Conservation (phyloP, 352 stramenopile species). For the Phytopythium mirpurense region DNA sequence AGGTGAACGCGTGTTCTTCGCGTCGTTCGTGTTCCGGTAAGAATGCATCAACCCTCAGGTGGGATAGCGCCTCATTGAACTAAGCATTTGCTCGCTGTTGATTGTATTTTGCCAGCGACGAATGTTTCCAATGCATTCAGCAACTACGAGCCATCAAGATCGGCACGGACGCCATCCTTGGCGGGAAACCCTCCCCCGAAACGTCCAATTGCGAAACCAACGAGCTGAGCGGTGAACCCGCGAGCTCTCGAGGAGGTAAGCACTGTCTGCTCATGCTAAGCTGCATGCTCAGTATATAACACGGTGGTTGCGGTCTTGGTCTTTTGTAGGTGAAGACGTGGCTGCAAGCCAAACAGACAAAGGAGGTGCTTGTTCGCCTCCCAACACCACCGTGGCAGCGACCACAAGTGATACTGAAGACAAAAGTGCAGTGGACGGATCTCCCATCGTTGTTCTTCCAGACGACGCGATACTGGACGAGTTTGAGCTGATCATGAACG, state of each 20-base stretch:
- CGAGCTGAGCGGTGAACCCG: not conserved
- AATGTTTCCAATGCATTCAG: conserved; percentile 77
- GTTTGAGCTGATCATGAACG: conserved; percentile 69
- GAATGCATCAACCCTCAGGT: not conserved
- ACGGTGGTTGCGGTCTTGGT: not conserved
- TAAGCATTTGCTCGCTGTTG: conserved; percentile 3
- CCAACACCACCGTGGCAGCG: not conserved
- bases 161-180: conserved; percentile 54
- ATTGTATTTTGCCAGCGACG: conserved; percentile 39
- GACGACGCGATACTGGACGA: conserved; percentile 54
- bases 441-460: conserved; percentile 21
- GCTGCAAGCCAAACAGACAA: not conserved
- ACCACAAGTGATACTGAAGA: not conserved
- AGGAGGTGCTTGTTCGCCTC: too few species aligned
- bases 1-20: conserved; percentile 72
- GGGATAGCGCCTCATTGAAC: not conserved
- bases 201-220: not conserved
- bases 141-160: conserved; percentile 75
- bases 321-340: not conserved
- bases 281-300: not conserved
- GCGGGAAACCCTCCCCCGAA: conserved; percentile 12
- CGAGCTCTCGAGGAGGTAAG: conserved; percentile 9
- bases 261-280: not conserved
- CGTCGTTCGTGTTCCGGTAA: conserved; percentile 82
- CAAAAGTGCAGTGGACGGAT: conserved; percentile 8